These are phyloP conservation scores for Begonia peltatifolia DNA, from an alignment of 306 rosid genomes.

Conservation along the genomic window DNA sequence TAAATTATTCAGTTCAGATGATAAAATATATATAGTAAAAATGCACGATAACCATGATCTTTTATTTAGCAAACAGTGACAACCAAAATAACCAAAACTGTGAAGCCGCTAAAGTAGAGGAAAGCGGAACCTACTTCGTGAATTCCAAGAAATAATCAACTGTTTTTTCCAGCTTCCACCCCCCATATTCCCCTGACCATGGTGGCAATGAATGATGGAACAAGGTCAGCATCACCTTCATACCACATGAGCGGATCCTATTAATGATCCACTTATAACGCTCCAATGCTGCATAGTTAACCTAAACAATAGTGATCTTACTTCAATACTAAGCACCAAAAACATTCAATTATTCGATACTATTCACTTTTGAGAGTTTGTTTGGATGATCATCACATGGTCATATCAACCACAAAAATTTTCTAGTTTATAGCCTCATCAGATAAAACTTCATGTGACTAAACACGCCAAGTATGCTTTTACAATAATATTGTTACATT, in stretches of 20 bases:
- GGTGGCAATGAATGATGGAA: constrained; percentile 97
- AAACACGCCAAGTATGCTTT: constrained; percentile 4
- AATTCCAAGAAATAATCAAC: constrained; percentile 85
- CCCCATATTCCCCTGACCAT: constrained; percentile 94
- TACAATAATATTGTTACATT: too few relatives aligned
- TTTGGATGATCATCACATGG: too few relatives aligned
- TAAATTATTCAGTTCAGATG: too few relatives aligned
- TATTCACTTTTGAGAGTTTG: too few relatives aligned
- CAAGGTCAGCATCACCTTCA: constrained; percentile 96
- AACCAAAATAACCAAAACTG: not conserved
- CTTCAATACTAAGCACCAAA: too few relatives aligned
- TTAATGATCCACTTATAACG: constrained; percentile 90
- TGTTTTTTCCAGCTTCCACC: constrained; percentile 93
- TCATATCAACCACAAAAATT: too few relatives aligned
- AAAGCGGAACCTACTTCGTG: constrained; percentile 45
- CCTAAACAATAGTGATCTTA: constrained; percentile 19
- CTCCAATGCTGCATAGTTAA: constrained; percentile 88
- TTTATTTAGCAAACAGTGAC: not conserved
- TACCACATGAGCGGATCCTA: constrained; percentile 66
- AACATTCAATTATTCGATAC: too few relatives aligned
- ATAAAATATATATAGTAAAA: not conserved
- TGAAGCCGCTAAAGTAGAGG: not conserved
- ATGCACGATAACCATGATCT: not conserved
- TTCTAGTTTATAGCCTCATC: too few relatives aligned
- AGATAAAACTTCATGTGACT: constrained; percentile 3